Percentiles rank a stretch among this genome's conserved stretches.
phyloP scores from a whole-genome alignment of 495 filamentous ascomycete species.

The Arthonia radiata region DNA sequence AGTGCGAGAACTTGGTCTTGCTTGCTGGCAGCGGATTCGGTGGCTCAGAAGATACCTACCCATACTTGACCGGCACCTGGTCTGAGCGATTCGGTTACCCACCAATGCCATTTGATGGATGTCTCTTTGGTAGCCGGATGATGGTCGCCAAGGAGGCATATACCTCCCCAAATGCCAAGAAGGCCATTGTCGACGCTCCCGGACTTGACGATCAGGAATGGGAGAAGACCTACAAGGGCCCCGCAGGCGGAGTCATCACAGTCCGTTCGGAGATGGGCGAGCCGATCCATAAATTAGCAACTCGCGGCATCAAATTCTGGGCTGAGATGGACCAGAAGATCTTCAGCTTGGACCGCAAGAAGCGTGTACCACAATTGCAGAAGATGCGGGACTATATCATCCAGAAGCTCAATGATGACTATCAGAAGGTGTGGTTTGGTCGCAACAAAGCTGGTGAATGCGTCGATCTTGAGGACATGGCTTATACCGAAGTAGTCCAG shows the following conservation, averaged over 20 bases:
- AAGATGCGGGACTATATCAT: conserved; percentile 89
- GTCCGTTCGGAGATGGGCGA: conserved; percentile 97
- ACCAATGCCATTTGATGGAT: conserved; percentile 83
- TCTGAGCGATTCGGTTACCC: conserved; percentile 66
- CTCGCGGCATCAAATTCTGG: conserved; percentile 85
- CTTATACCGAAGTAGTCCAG: conserved; percentile 72
- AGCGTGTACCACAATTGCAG: conserved; percentile 74
- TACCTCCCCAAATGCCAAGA: conserved; percentile 78
- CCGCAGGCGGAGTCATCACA: conserved; percentile 86
- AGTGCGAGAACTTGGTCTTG: conserved; percentile 63
- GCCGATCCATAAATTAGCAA: conserved; percentile 94
- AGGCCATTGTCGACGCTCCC: conserved; percentile 77
- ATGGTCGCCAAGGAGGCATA: conserved; percentile 92
- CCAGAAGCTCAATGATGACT: conserved; percentile 91
- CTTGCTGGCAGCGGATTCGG: conserved; percentile 85
- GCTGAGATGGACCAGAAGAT: conserved; percentile 95
- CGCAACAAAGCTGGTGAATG: conserved; percentile 59
- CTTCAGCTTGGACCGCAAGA: conserved; percentile 86
- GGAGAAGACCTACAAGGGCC: conserved; percentile 90
- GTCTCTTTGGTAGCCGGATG: conserved; percentile 72
- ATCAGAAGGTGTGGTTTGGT: conserved; percentile 97
- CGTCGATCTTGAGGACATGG: conserved; percentile 95
- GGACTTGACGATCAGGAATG: conserved; percentile 73
- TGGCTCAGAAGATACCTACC: conserved; percentile 74
- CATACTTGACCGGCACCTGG: conserved; percentile 76